A percentile compares a stretch with the other conserved stretches of the same genome.
These are phyloP conservation scores for Leptographium flavum DNA, from an alignment of 2,329 filamentous ascomycete species.

Conservation along the genomic window DNA sequence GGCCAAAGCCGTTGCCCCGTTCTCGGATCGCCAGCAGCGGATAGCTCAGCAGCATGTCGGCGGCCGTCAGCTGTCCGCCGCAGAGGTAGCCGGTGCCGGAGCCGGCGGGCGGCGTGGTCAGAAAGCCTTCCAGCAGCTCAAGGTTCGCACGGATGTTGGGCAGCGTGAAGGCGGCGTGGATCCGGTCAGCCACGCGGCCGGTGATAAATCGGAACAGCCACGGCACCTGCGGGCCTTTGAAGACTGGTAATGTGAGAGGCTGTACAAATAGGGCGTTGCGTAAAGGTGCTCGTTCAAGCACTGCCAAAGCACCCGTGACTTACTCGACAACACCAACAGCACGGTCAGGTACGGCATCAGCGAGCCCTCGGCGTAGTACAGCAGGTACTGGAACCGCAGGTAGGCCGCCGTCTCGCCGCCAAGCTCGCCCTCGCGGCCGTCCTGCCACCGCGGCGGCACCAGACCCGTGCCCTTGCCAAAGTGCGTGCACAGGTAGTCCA, in stretches of 20 bases:
- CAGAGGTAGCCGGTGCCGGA: conserved; percentile 31
- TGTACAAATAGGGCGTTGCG: no score
- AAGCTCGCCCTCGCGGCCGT: conserved; percentile 40
- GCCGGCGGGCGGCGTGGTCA: conserved; percentile 27
- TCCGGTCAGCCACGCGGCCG: conserved; percentile 26
- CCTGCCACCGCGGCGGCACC: conserved; percentile 38
- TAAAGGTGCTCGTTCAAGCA: no score
- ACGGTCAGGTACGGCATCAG: conserved; percentile 61
- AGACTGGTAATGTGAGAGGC: not conserved
- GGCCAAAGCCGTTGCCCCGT: conserved; percentile 24
- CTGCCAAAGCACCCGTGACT: conserved; percentile 15
- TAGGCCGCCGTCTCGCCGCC: conserved; percentile 48
- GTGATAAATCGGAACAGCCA: conserved; percentile 19
- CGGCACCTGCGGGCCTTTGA: not conserved
- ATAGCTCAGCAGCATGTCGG: conserved; percentile 35
- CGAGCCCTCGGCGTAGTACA: conserved; percentile 78
- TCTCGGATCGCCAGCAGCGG: conserved; percentile 29
- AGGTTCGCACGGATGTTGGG: conserved; percentile 35
- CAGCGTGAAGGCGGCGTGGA: conserved; percentile 26
- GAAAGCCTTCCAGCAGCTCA: conserved; percentile 32
- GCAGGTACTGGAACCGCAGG: conserved; percentile 49
- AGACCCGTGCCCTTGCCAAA: conserved; percentile 30
- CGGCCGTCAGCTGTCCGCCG: conserved; percentile 32
- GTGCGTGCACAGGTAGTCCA: conserved; percentile 67
- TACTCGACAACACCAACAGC: conserved; percentile 42